Evolutionary conservation across 805 yeast genomes (phyloP).

Genomic region (Suhomyces pyralidae): DNA sequence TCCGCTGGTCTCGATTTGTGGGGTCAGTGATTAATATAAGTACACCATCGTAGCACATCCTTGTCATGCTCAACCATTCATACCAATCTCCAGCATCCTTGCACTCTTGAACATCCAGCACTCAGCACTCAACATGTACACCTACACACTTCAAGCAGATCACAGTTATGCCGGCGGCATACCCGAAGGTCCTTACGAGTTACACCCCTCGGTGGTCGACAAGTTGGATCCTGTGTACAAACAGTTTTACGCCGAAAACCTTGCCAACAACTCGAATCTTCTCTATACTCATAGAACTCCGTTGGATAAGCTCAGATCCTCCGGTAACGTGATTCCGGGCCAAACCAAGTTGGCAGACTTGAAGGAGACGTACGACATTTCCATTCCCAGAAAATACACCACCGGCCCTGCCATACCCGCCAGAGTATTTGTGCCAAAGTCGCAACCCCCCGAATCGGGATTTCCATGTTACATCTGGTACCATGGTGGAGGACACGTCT

Average conservation of each 20-base stretch:
- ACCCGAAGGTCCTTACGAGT: constrained; percentile 26
- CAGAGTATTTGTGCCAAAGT: constrained; percentile 39
- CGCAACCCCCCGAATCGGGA: constrained; percentile 31
- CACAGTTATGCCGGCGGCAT: constrained; percentile 24
- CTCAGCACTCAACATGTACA: neutral
- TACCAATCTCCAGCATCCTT: too few species aligned
- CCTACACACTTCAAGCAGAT: constrained; percentile 16
- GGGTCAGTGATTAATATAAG: neutral
- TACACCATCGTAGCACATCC: neutral
- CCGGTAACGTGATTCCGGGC: constrained; percentile 45
- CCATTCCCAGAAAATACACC: constrained; percentile 31
- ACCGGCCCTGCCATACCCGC: constrained; percentile 21
- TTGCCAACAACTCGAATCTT: constrained; percentile 24
- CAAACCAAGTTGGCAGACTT: constrained; percentile 28
- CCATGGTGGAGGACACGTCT: constrained; percentile 48
- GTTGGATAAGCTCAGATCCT: constrained; percentile 24
- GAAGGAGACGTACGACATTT: constrained; percentile 26
- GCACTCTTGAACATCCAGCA: too few species aligned
- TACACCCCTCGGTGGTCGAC: constrained; percentile 25
- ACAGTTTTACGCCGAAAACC: constrained; percentile 27
- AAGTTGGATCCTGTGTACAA: constrained; percentile 38
- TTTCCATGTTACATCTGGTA: constrained; percentile 39
- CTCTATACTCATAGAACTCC: constrained; percentile 36
- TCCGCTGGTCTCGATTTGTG: neutral
- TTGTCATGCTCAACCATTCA: neutral